Conservation (phyloP, 805 yeast species). For the Candida pseudoglaebosa region DNA sequence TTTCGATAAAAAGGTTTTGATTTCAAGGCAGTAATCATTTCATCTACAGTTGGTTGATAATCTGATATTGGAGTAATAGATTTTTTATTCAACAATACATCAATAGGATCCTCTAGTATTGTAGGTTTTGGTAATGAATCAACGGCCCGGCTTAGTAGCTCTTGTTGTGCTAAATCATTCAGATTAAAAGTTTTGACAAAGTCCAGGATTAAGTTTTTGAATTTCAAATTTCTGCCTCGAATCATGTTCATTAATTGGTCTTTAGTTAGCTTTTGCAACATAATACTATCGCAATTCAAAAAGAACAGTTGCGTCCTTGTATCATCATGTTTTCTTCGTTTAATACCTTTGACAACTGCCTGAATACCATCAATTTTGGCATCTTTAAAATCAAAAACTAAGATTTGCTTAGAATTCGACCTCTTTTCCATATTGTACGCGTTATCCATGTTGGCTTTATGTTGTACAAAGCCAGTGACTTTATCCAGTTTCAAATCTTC, state of each 20-base stretch:
- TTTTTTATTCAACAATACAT: conserved; percentile 11
- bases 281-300: conserved; percentile 38
- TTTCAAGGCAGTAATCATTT: conserved; percentile 48
- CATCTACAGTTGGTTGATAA: conserved; percentile 36
- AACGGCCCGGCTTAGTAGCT: conserved; percentile 33
- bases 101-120: conserved; percentile 50
- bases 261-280: conserved; percentile 47
- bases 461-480: conserved; percentile 28
- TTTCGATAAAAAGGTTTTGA: conserved; percentile 49
- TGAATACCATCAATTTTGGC: conserved; percentile 51
- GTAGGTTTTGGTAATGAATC: conserved; percentile 46
- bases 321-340: conserved; percentile 9
- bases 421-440: conserved; percentile 50
- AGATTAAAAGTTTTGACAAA: conserved; percentile 8
- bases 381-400: conserved; percentile 76
- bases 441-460: conserved; percentile 39
- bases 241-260: conserved; percentile 61
- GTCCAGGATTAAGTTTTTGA: conserved; percentile 20
- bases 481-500: conserved; percentile 40
- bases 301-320: conserved; percentile 20
- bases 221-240: conserved; percentile 50
- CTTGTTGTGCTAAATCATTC: conserved; percentile 36
- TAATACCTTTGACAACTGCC: conserved; percentile 21
- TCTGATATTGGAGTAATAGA: conserved; percentile 4
- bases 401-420: conserved; percentile 44